Conservation (phyloP, 1,139 yeast species). For the Pichia sp. region DNA sequence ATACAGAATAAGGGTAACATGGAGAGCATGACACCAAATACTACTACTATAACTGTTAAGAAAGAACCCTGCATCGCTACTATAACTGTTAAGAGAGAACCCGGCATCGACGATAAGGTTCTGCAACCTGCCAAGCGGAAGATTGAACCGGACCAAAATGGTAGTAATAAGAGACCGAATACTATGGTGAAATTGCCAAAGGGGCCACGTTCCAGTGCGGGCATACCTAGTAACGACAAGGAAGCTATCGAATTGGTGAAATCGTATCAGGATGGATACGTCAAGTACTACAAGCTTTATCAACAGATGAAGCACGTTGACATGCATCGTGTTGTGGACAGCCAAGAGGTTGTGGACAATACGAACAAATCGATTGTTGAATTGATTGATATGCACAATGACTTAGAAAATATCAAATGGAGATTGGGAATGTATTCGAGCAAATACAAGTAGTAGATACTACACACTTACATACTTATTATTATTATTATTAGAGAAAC, state of each 20-base stretch:
- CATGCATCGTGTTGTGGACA: too few species aligned
- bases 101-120: too few species aligned
- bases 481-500: too few species aligned
- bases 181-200: slow-evolving; percentile 8
- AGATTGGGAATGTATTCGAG: slow-evolving; percentile 10
- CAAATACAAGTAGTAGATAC: too few species aligned
- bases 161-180: neutral
- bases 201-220: slow-evolving; percentile 10
- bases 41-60: too few species aligned
- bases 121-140: too few species aligned
- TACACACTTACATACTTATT: too few species aligned
- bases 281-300: slow-evolving; percentile 32
- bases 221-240: slow-evolving; percentile 1
- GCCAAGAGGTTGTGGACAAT: neutral
- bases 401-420: slow-evolving; percentile 21
- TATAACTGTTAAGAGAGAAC: too few species aligned
- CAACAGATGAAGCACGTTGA: slow-evolving; percentile 14
- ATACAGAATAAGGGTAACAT: too few species aligned
- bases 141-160: too few species aligned
- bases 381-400: slow-evolving; percentile 25
- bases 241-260: slow-evolving; percentile 12
- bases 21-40: too few species aligned
- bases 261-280: slow-evolving; percentile 32
- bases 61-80: too few species aligned
- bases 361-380: slow-evolving; percentile 5